Evolutionary conservation across 2,329 filamentous ascomycete genomes (phyloP), one percentile per base, ranked within the genome.

Genomic region (Anthostomella pinea): DNA sequence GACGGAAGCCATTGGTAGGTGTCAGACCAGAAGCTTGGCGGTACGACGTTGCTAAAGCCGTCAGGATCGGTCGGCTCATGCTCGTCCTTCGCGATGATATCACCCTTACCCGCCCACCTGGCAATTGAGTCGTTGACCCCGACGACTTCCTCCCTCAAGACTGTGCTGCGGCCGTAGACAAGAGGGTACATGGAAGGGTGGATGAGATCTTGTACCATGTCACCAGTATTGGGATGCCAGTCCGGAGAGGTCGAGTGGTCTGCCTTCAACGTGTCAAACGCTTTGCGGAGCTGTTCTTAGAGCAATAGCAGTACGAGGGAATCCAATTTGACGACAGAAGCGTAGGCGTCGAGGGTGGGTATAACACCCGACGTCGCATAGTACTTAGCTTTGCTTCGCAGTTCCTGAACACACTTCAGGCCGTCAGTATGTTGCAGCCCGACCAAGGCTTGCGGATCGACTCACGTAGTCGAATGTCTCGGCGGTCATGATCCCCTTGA

Each of bases 131-230:
- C 48, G 3, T 45, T 25, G 16, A 50, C 40, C 6, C 48, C 53
- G 2, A 57, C 60, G 0, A 53, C 52, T 27, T 63, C 58, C 0
- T 60, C 52, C 1, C 39, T 28, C 23, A 72, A 49, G 4, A 72
- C 60, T 3, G 56, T 56, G 2, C 62, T 57, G 35, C 56, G 53
- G 4, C 66, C 65, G 40, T 72, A 76, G 2, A 76, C 58, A 1
- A 82, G 56, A 0, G 77, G 76, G 43, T 72, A 81, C 38, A 81
- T 60, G 2, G 75, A 81, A 5, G 78, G 76, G 46, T 82, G 70
- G 11, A 83, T 67, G 3, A 83, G 60, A 49, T 82, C 71, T 5
- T 75, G 67, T 2, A 83, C 75, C 48, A 65, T 68, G 2, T 67
- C 56, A 33, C 75, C 55, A 0, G 70, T 74, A 4, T 66, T 58